Conservation (phyloP, 805 yeast genomes). For the Jamesozyma jinghongensis region DNA sequence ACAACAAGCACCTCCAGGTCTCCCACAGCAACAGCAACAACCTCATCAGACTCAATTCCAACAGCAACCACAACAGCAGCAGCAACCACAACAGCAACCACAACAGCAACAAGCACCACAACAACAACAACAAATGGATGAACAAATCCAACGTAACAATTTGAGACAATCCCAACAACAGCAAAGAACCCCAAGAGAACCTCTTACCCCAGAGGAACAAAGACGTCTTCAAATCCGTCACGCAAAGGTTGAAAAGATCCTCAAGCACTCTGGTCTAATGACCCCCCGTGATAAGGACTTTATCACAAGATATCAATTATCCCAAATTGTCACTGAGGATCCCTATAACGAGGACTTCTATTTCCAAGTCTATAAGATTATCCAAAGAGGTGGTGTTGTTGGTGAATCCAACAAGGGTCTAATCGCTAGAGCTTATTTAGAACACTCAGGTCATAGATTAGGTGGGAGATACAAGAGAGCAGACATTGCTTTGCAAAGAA, state of each 20-base stretch:
- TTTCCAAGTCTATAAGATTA: constrained; percentile 79
- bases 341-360: constrained; percentile 96
- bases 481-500: constrained; percentile 86
- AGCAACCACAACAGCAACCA: background rate
- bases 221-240: constrained; percentile 58
- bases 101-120: constrained; percentile 20
- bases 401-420: constrained; percentile 51
- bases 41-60: constrained; percentile 13
- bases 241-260: constrained; percentile 63
- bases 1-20: constrained; percentile 2
- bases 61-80: constrained; percentile 9
- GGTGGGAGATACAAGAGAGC: constrained; percentile 81
- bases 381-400: constrained; percentile 40
- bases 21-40: background rate
- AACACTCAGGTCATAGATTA: constrained; percentile 81
- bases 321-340: constrained; percentile 93
- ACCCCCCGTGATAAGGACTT: constrained; percentile 94
- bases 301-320: constrained; percentile 86
- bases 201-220: constrained; percentile 63
- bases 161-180: constrained; percentile 9
- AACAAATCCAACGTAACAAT: constrained; percentile 5
- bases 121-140: constrained; percentile 7
- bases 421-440: constrained; percentile 88
- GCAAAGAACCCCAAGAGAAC: constrained; percentile 28
- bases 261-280: constrained; percentile 87